A percentile compares a stretch with the other conserved stretches of the same genome.
phyloP scores from a whole-genome alignment of 768 basidiomycete genomes.

The Suillus weaverae region DNA sequence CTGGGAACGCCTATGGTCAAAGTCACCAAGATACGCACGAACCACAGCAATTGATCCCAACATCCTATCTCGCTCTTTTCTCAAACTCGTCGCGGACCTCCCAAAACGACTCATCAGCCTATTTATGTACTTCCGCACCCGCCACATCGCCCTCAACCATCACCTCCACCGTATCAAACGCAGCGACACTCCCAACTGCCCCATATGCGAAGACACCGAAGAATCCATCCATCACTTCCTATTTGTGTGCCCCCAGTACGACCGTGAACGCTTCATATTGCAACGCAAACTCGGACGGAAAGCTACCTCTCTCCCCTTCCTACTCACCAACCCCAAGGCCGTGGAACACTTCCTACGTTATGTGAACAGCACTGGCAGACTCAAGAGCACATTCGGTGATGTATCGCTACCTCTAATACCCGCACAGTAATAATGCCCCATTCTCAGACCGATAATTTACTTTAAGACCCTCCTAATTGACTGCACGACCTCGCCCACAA shows the following conservation, averaged over 20 bases:
- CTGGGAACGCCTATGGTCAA: not conserved
- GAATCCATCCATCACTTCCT: conserved; percentile 36
- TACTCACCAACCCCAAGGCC: conserved; percentile 2
- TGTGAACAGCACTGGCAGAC: conserved; percentile 7
- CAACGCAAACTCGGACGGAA: not conserved
- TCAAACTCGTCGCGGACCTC: conserved; percentile 10
- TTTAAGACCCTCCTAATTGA: too few relatives aligned
- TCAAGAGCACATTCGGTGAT: not conserved
- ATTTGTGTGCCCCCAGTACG: conserved; percentile 27
- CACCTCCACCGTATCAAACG: conserved; percentile 31
- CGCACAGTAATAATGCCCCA: too few relatives aligned
- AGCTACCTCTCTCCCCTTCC: conserved; percentile 7
- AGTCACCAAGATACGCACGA: not conserved
- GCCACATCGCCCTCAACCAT: conserved; percentile 30
- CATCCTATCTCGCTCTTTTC: not conserved
- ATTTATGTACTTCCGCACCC: conserved; percentile 31
- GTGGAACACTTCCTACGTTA: conserved; percentile 3
- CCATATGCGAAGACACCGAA: conserved; percentile 16
- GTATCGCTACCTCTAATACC: too few relatives aligned
- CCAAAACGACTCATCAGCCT: conserved; percentile 20
- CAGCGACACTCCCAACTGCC: conserved; percentile 27
- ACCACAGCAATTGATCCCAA: not conserved
- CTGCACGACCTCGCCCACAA: too few relatives aligned
- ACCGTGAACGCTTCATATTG: not conserved
- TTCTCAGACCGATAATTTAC: too few relatives aligned